phyloP scores from a whole-genome alignment of 345 rosid species.

The Rhodamnia argentea region DNA sequence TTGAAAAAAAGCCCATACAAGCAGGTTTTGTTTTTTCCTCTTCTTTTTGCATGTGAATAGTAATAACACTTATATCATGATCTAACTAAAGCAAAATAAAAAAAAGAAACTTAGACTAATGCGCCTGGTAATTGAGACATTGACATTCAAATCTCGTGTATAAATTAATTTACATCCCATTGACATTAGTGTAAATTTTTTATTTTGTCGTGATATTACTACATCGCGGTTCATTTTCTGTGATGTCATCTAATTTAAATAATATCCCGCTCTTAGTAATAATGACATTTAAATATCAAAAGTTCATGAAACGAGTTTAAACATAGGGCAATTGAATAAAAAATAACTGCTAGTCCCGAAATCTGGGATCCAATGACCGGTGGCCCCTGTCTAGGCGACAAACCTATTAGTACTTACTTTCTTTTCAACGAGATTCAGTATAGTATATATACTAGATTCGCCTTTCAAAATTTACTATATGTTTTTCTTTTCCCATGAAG shows the following conservation, averaged over 20 bases:
- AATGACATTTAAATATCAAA: neutral
- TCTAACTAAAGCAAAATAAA: neutral
- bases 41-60: neutral
- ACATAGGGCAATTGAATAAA: neutral
- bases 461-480: neutral
- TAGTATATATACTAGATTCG: neutral
- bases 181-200: neutral
- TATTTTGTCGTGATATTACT: neutral
- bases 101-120: neutral
- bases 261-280: neutral
- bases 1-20: too few species aligned
- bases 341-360: neutral
- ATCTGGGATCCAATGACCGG: neutral
- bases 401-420: neutral
- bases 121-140: neutral
- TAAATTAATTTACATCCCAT: neutral
- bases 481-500: neutral
- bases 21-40: neutral
- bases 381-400: too few species aligned
- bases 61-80: neutral
- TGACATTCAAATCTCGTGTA: neutral
- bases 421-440: neutral
- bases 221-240: neutral
- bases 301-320: neutral
- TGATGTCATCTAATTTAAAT: neutral